These are phyloP conservation scores for Aspergillus affinis DNA, from an alignment of 495 filamentous ascomycete genomes.

Conservation along the genomic window DNA sequence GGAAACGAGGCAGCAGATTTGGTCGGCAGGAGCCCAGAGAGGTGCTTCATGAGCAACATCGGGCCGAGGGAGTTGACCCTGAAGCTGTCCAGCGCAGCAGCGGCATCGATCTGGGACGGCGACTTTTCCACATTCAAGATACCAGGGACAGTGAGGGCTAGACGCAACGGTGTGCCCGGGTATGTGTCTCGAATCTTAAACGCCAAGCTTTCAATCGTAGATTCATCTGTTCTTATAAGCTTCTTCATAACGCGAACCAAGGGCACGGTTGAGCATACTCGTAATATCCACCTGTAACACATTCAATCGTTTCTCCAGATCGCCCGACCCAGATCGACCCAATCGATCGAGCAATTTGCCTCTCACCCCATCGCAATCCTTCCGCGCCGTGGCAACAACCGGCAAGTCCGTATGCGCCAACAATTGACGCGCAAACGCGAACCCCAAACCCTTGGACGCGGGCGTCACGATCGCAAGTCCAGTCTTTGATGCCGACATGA, in stretches of 20 bases:
- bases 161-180: conserved; percentile 60
- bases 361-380: conserved; percentile 51
- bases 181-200: conserved; percentile 40
- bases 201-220: conserved; percentile 40
- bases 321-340: conserved; percentile 10
- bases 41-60: conserved; percentile 72
- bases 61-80: conserved; percentile 71
- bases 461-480: conserved; percentile 49
- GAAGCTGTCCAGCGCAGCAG: conserved; percentile 58
- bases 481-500: conserved; percentile 14
- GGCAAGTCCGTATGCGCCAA: conserved; percentile 64
- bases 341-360: conserved; percentile 53
- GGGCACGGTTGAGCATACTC: conserved; percentile 37
- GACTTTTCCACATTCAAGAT: conserved; percentile 75
- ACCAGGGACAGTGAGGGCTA: conserved; percentile 70
- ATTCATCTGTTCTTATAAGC: conserved; percentile 31
- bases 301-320: conserved; percentile 49
- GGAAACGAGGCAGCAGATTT: conserved; percentile 34
- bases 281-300: conserved; percentile 62
- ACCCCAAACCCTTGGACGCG: conserved; percentile 72
- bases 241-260: not conserved
- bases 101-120: conserved; percentile 58
- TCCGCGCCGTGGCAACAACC: conserved; percentile 70
- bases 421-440: conserved; percentile 66
- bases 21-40: conserved; percentile 64